Percentiles rank a stretch among this genome's conserved stretches.
phyloP scores from a whole-genome alignment of 2,329 filamentous ascomycete species.

The Bipolaris zeicola region DNA sequence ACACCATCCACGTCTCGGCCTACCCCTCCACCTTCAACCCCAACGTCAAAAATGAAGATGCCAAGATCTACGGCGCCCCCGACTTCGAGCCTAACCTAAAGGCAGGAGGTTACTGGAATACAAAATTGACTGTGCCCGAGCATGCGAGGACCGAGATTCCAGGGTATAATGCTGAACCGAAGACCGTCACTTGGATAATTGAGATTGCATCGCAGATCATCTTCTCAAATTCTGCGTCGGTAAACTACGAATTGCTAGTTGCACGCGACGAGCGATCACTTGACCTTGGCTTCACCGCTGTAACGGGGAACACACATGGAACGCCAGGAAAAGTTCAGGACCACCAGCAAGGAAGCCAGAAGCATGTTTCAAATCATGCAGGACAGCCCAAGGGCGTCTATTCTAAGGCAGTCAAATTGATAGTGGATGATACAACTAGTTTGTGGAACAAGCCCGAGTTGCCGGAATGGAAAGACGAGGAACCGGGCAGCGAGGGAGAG shows the following conservation, averaged over 20 bases:
- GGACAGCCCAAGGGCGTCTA: slow-evolving; percentile 77
- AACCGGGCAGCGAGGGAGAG: slow-evolving; percentile 32
- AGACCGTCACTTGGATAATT: slow-evolving; percentile 81
- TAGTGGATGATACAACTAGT: slow-evolving; percentile 84
- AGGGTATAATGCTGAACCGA: slow-evolving; percentile 43
- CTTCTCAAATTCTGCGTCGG: slow-evolving; percentile 86
- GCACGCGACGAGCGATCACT: slow-evolving; percentile 85
- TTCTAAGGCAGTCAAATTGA: slow-evolving; percentile 77
- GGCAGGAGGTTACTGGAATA: slow-evolving; percentile 85
- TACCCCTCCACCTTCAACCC: slow-evolving; percentile 85
- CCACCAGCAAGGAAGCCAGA: slow-evolving; percentile 69
- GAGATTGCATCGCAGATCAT: slow-evolving; percentile 92
- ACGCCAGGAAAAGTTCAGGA: slow-evolving; percentile 72
- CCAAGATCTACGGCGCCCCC: slow-evolving; percentile 74
- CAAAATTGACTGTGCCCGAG: slow-evolving; percentile 79
- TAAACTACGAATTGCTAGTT: slow-evolving; percentile 85
- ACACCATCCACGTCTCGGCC: slow-evolving; percentile 84
- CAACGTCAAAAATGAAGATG: slow-evolving; percentile 74
- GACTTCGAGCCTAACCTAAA: slow-evolving; percentile 97
- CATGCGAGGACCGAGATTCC: slow-evolving; percentile 62
- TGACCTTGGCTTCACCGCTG: slow-evolving; percentile 65
- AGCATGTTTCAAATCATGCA: slow-evolving; percentile 58
- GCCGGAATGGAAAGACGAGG: slow-evolving; percentile 63
- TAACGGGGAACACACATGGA: slow-evolving; percentile 59
- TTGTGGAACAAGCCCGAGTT: slow-evolving; percentile 92